Base-by-base conservation (phyloP, 768 basidiomycete genomes). In the Exidia glandulosa region DNA sequence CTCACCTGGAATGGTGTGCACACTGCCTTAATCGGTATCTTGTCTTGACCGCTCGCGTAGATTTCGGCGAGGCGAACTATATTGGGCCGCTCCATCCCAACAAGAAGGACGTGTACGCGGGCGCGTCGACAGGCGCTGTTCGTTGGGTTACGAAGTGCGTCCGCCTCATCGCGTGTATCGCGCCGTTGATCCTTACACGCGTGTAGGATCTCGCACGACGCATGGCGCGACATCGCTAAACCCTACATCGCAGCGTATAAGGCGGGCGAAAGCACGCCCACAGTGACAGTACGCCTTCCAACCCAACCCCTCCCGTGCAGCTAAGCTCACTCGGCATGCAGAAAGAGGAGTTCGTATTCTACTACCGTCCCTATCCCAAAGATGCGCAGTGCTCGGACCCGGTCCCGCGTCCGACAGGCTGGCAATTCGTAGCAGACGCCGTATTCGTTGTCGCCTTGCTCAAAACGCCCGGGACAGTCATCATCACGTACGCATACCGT, bases 51-150 rank as follows among this genome's bases (percentile, higher is more conserved):
- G 29, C 4, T 54, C 27, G 6, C 23, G 32, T 29, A 63, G 83
- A 88, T 68, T 88, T 80, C 63, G 86, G 86, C 66, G 86, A 88
- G 72, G 85, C 85, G 0, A 80, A 84, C 65, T 88, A 90, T 71
- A 74, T 91, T 65, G 84, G 86, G 12, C 83, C 86, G 30, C 27
- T 54, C 12, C 50, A 29, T 27, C 50, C 50, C 4, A 54, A 54
- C 50, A 54, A 54, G 50, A 27, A 27, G 27, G 50, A 54, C 9
- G 50, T 54, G 25, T 54, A 54, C 50, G 50, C 50, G 6, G 50
- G 50, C 50, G 50, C 25, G 6, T 27, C 25, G 50, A 29, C 25
- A 12, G 50, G 50, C 10, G 50, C 50, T 7, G 50, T 54, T 9
- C 50, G 50, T 4, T 54, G 50, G 50, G 50, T 54, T 4, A 29